These are phyloP conservation scores for Cryptococcus hybrid DNA, from an alignment of 1,284 basidiomycete species.

Conservation along the genomic window DNA sequence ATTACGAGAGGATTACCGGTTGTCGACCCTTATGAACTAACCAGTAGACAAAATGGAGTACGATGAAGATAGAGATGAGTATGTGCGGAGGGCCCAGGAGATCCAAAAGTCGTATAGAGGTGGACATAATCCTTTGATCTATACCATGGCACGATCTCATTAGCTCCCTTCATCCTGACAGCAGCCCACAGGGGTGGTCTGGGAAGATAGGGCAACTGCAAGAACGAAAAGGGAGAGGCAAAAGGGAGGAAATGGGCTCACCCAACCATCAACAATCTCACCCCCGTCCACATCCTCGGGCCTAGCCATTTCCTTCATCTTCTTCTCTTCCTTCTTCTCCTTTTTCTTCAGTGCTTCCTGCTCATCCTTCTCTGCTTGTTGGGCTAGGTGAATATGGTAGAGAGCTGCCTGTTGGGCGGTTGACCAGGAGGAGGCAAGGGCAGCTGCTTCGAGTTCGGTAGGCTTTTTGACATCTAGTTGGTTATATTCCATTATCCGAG, in stretches of 20 bases:
- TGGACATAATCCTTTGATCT: conserved; percentile 29
- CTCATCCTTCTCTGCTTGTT: conserved; percentile 12
- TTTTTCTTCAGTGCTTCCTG: conserved; percentile 11
- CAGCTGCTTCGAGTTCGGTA: conserved; percentile 12
- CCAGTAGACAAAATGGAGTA: conserved; percentile 27
- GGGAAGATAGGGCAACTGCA: too few species aligned
- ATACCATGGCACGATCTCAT: background rate
- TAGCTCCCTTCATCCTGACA: background rate
- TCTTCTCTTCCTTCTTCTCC: conserved; percentile 11
- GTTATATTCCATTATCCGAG: too few species aligned
- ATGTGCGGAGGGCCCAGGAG: conserved; percentile 27
- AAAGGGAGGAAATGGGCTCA: background rate
- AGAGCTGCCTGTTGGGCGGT: conserved; percentile 17
- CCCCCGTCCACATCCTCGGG: conserved; percentile 11
- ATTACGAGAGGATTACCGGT: background rate
- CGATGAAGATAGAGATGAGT: conserved; percentile 16
- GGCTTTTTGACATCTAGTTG: conserved; percentile 12
- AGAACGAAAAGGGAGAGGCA: too few species aligned
- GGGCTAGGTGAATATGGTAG: conserved; percentile 10
- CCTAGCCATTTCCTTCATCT: conserved; percentile 5
- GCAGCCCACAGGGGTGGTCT: background rate
- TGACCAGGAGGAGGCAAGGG: conserved; percentile 9
- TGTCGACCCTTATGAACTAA: conserved; percentile 5
- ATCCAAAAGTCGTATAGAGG: conserved; percentile 27
- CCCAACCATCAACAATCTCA: conserved; percentile 21